These are phyloP conservation scores for Leccinum sublutescens DNA, from an alignment of 768 basidiomycete genomes.

Conservation along the genomic window DNA sequence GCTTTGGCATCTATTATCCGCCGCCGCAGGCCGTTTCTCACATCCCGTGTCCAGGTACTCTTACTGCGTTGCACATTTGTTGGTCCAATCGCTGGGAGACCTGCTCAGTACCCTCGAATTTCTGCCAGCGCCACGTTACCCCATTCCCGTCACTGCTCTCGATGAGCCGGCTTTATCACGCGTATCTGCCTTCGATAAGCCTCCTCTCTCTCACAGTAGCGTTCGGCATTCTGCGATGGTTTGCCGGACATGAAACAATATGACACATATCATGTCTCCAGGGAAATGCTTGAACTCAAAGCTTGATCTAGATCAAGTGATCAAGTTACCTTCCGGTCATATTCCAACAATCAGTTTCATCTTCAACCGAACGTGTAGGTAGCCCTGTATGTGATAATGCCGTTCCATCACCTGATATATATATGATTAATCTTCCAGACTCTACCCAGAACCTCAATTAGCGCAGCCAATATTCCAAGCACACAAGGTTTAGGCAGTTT, in stretches of 20 bases:
- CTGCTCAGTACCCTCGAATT: neutral
- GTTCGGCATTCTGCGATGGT: neutral
- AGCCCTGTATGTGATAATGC: neutral
- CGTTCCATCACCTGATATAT: neutral
- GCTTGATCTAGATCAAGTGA: neutral
- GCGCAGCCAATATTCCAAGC: neutral
- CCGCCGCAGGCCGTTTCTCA: neutral
- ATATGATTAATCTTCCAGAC: neutral
- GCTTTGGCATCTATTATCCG: neutral
- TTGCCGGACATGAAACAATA: neutral
- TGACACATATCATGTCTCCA: neutral
- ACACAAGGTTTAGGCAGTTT: neutral
- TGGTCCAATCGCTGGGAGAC: neutral
- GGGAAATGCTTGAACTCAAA: neutral
- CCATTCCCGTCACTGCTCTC: neutral
- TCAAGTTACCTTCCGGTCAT: neutral
- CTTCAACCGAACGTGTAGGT: neutral
- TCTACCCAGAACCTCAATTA: neutral
- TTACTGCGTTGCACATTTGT: neutral
- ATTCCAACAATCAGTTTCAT: neutral
- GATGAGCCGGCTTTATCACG: neutral
- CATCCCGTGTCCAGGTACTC: neutral
- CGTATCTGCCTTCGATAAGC: neutral
- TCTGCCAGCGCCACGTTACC: neutral
- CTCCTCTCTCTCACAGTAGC: neutral